Base-by-base conservation (phyloP, 192 early-diverging fungal species). In the Coemansia sp. region DNA sequence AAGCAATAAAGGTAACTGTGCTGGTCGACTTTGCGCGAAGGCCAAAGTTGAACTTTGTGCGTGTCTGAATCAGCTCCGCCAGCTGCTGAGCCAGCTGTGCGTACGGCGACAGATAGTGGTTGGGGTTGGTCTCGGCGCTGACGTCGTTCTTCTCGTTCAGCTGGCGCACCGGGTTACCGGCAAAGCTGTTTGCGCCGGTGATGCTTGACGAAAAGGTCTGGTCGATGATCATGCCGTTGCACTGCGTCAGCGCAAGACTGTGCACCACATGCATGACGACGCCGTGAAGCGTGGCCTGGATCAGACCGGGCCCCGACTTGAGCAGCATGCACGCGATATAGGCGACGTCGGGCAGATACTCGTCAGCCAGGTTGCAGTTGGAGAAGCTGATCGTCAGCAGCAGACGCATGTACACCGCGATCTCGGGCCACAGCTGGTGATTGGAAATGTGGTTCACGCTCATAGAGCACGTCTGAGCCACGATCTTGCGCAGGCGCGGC, bases 221-320 rank as follows among this genome's bases (percentile, higher is more conserved):
- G 34, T 88, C 79, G 63, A 87, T 88, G 53, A 93, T 93, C 48
- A 85, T 83, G 25, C 94, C 94, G 9, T 90, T 90, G 20, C 95
- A 82, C 75, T 92, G 89, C 14, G 85, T 79, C 62, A 95, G 74
- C 18, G 90, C 69, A 47, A 97, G 65, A 1, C 89, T 87, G 69
- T 97, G 95, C 14, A 98, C 86, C 29, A 94, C 83, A 59, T 98
- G 95, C 61, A 95, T 87, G 4, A 94, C 91, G 36, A 95, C 86
- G n/a, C 93, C 94, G 65, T 98, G 94, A 11, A 97, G 85, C n/a
- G 93, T 89, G 0, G 89, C 82, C 6, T 94, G 86, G 54, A 97
- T 90, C 24, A 93, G 62, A 5, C 92, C 88, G 0, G 91, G 85
- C 0, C 95, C 95, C 6, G 91, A 75, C 36, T 93, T 93, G 9